These are phyloP conservation scores for Kodamaea neixiangensis DNA, from an alignment of 805 yeast species.

Conservation along the genomic window DNA sequence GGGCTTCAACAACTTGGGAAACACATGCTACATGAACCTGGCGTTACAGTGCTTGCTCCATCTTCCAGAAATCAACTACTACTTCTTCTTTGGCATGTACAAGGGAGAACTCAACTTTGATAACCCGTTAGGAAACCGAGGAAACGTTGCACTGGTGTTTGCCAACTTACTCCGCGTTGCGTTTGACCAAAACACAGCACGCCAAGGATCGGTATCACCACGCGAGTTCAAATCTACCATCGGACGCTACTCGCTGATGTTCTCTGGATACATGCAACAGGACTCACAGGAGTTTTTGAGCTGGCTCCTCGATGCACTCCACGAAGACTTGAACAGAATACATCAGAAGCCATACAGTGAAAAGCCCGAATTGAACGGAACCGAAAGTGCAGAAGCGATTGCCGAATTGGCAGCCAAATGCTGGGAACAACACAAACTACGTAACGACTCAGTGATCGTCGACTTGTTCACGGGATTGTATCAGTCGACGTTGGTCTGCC, in stretches of 20 bases:
- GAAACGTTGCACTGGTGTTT: conserved; percentile 78
- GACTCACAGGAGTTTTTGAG: conserved; percentile 93
- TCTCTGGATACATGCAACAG: conserved; percentile 82
- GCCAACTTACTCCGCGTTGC: conserved; percentile 64
- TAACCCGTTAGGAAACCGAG: conserved; percentile 86
- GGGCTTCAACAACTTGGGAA: conserved; percentile 77
- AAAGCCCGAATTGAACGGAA: conserved; percentile 67
- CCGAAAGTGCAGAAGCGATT: conserved; percentile 53
- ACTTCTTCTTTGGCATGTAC: conserved; percentile 65
- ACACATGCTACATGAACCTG: conserved; percentile 93
- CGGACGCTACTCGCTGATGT: conserved; percentile 77
- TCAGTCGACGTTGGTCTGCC: conserved; percentile 87
- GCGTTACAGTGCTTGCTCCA: conserved; percentile 89
- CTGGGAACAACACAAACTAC: conserved; percentile 74
- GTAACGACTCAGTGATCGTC: conserved; percentile 82
- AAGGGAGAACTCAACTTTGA: conserved; percentile 65
- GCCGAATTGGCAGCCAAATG: conserved; percentile 67
- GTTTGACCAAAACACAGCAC: conserved; percentile 36
- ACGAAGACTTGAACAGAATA: conserved; percentile 88
- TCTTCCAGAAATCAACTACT: conserved; percentile 77
- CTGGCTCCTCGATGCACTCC: conserved; percentile 83
- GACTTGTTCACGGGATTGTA: conserved; percentile 91
- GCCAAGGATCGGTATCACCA: conserved; percentile 49
- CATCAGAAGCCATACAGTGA: conserved; percentile 81
- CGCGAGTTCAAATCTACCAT: conserved; percentile 74